A percentile compares a stretch with the other conserved stretches of the same genome.
phyloP scores from a whole-genome alignment of 78 protist species.

The Mantamonas sphyraenae region DNA sequence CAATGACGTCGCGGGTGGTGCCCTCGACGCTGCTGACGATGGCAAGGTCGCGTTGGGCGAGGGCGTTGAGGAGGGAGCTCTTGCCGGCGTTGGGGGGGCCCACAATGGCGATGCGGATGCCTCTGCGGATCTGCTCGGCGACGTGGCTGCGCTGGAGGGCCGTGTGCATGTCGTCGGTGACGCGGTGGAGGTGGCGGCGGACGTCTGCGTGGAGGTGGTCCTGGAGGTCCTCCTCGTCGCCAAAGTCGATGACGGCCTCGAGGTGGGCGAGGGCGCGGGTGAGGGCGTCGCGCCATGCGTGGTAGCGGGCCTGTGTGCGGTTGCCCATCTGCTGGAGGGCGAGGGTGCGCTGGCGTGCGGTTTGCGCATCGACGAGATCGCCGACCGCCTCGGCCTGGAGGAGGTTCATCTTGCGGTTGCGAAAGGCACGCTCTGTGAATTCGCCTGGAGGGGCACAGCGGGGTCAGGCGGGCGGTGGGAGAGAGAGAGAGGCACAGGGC shows the following conservation, averaged over 20 bases:
- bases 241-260: constrained; percentile 87
- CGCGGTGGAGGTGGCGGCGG: background rate
- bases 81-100: constrained; percentile 82
- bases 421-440: constrained; percentile 75
- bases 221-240: constrained; percentile 73
- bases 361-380: constrained; percentile 75
- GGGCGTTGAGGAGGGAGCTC: constrained; percentile 62
- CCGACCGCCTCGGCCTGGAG: constrained; percentile 73
- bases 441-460: constrained; percentile 76
- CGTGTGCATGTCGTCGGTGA: background rate
- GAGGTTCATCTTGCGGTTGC: constrained; percentile 74
- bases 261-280: constrained; percentile 51
- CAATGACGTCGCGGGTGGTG: constrained; percentile 84
- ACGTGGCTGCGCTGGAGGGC: constrained; percentile 18
- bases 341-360: constrained; percentile 60
- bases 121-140: constrained; percentile 27
- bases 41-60: constrained; percentile 70
- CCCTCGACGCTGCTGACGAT: constrained; percentile 81
- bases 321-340: constrained; percentile 57
- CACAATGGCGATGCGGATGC: constrained; percentile 51
- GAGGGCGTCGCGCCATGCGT: constrained; percentile 23
- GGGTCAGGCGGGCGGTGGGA: too few species aligned
- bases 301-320: constrained; percentile 1
- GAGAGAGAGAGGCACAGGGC: background rate
- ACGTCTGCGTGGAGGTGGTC: constrained; percentile 28